Evolutionary conservation across 805 yeast species (phyloP), one percentile per base, ranked within the genome.

Genomic region (Wickerhamomyces pijperi): DNA sequence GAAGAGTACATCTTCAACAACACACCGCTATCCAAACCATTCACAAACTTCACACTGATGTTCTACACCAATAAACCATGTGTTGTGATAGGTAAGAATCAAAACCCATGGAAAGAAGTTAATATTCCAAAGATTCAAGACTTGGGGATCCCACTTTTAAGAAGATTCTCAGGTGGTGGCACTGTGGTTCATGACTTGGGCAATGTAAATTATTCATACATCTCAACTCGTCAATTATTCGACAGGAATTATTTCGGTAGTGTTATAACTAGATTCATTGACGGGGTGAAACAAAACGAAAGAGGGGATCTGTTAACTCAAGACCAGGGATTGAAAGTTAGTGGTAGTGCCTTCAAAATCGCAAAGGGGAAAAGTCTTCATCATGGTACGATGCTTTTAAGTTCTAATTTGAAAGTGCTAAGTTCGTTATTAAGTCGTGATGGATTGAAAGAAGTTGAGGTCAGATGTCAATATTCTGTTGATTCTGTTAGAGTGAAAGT

Each of bases 11-110:
- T 92, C 1, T 92, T 83, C 56, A 68, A 69, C 39, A 57, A 68
- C 16, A 15, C 19, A 18, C 88, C 88, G 1, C 42, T 63, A 0
- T 55, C 56, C 8, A 74, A 82, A 60, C 88, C 88, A 1, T 42
- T 63, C 0, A 55, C 56, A 8, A 41, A 46, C 4, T 51, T 57
- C 28, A 58, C 94, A 40, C 61, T 92, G 21, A 54, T 86, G 42
- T 67, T 90, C 39, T 92, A 92, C 55, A 66, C 70, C 28, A 92
- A 92, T 54, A 56, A 73, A 2, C 85, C 90, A 1, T 84, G 95
- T 56, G 85, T 87, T n/a, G 95, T 92, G 2, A 67, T 92, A 12
- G 99, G 99, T 0, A 86, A 94, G 53, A 92, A 92, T 54, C 99
- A 92, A 59, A 92, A 87, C 46, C 94, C 96, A 3, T 90, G 90